A percentile compares a stretch with the other conserved stretches of the same genome.
These are phyloP conservation scores for Claviceps maximensis DNA, from an alignment of 2,329 filamentous ascomycete genomes.

Conservation along the genomic window DNA sequence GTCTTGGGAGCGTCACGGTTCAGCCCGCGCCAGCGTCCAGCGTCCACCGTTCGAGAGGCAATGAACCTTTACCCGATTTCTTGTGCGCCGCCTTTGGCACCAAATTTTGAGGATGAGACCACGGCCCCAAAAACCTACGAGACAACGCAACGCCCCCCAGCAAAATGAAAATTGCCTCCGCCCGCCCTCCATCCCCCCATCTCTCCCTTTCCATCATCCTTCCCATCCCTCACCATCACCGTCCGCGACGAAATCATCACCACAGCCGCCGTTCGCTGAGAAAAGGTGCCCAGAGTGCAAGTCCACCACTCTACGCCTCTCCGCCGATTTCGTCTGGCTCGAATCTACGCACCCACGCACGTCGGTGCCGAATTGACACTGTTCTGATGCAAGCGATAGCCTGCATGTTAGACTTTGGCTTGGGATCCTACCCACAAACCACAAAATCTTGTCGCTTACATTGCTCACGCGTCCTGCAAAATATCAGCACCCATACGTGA, in stretches of 20 bases:
- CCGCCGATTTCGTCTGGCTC: slow-evolving; percentile 14
- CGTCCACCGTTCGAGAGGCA: slow-evolving; percentile 7
- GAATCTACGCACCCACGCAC: slow-evolving; percentile 10
- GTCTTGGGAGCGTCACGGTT: slow-evolving; percentile 14
- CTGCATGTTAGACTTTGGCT: slow-evolving; percentile 6
- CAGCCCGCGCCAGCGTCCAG: slow-evolving; percentile 10
- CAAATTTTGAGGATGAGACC: slow-evolving; percentile 27
- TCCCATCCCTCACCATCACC: slow-evolving; percentile 11
- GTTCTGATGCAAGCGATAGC: slow-evolving; percentile 6
- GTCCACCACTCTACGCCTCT: slow-evolving; percentile 15
- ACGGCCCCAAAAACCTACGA: slow-evolving; percentile 25
- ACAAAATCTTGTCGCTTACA: not conserved
- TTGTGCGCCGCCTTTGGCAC: slow-evolving; percentile 26
- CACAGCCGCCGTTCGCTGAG: slow-evolving; percentile 6
- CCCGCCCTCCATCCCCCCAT: slow-evolving; percentile 13
- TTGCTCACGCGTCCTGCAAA: not conserved
- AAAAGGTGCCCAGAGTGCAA: slow-evolving; percentile 1
- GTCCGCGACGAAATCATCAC: slow-evolving; percentile 16
- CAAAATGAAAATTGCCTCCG: slow-evolving; percentile 19
- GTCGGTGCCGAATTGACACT: slow-evolving; percentile 8
- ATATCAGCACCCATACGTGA: not conserved
- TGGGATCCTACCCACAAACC: not conserved
- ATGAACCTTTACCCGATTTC: slow-evolving; percentile 21
- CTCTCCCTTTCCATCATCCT: slow-evolving; percentile 10
- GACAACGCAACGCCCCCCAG: slow-evolving; percentile 19